Base-by-base conservation (phyloP, 2,329 filamentous ascomycete genomes). In the Cytospora schulzeri region DNA sequence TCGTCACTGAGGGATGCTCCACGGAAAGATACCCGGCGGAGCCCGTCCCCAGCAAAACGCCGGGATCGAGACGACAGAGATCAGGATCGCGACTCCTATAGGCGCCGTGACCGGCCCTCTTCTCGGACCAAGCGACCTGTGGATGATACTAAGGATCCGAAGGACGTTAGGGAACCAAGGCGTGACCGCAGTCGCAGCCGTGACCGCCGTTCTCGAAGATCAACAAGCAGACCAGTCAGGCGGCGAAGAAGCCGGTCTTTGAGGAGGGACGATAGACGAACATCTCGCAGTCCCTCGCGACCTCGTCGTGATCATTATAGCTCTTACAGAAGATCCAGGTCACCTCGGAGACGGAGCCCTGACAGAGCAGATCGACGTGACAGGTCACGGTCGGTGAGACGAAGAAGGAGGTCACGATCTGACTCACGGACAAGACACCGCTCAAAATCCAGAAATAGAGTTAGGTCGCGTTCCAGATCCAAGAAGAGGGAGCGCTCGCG, bases 11-110 rank as follows among this genome's bases (percentile, higher is more conserved):
- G 55, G 45, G 58, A 65, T 14, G 41, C 56, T 14, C 55, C 51
- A 22, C 62, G 62, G 12, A 67, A 62, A 33, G 62, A 65, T 12
- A 51, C 56, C 31, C 50, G 48, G 5, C 65, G 41, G 12, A 55
- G 38, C 29, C 48, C 58, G 11, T 59, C 65, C 62, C 29, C 38
- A 4, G 38, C 57, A 9, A 73, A 76, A 63, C 73, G 72, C 28
- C 70, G 72, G 33, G 76, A 78, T 7, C 28, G 29, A 35, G 65
- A 58, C 19, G 60, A 64, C 38, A 71, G 73, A 19, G 75, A 75
- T 8, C 71, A 73, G 28, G 71, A 73, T 14, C 69, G 71, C 29
- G 73, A 72, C 19, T 62, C 62, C n/a, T 54, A 65, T 12, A 62
- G 62, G n/a, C 65, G 62, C 26, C 55, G 59, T 31, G 59, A 65